Evolutionary conservation across 768 basidiomycete genomes (phyloP), one percentile per base, ranked within the genome.

Genomic region (Mycena albidolilacea): DNA sequence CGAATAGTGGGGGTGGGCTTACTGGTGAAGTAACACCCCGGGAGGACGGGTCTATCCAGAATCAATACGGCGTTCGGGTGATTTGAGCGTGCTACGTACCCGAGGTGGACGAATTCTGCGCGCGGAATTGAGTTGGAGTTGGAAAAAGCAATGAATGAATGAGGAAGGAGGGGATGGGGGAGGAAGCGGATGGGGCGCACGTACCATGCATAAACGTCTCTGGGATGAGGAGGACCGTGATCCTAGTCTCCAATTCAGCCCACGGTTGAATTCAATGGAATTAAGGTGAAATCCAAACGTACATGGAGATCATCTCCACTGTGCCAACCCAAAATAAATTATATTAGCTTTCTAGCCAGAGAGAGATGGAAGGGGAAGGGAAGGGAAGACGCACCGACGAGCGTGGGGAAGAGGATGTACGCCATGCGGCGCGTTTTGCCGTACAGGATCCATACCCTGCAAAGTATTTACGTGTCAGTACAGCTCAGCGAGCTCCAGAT

Each of bases 381-480:
- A 30, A 30, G 30, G 30, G 3, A 30, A 30, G 10, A 41, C 71
- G 60, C 59, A 72, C 71, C 39, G 12, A 67, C 54, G 23, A 72
- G 59, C 48, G 67, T 38, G n/a, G 71, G 52, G 35, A 67, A 67
- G 19, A 72, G 41, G 4, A 72, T 67, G n/a, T 58, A 63, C n/a
- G 64, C 71, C 52, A 72, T 72, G 60, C 52, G 50, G 9, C 65
- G 71, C 19, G 59, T 57, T n/a, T 52, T 41, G 21, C 54, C 66
- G 61, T 72, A 72, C n/a, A 72, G 41, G 55, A 72, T 72, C 71
- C 71, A 72, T 1, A 72, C 71, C 14, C 71, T 72, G 44, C 0
- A 4, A 8, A 9, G 5, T 11, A 10, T 37, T n/a, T 58, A n/a
- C 39, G 30, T 9, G 48, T 30, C 30, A 30, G 30, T 4, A 30